phyloP scores from a whole-genome alignment of 2,329 filamentous ascomycete genomes.

The Chaetothyriales sp. region DNA sequence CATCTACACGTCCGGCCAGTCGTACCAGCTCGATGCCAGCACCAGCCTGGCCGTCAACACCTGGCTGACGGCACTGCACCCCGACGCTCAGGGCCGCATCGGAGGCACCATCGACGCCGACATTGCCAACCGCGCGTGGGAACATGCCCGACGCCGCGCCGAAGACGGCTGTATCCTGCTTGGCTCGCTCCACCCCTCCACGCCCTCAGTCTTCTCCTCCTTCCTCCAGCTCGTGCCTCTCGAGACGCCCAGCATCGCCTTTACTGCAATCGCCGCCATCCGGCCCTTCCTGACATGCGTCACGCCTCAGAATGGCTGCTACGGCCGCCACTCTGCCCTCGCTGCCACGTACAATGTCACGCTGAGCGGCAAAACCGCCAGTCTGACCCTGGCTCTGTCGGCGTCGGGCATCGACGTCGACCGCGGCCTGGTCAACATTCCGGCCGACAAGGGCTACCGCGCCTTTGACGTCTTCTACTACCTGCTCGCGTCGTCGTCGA shows the following conservation, averaged over 20 bases:
- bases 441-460: slow-evolving; percentile 65
- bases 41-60: slow-evolving; percentile 91
- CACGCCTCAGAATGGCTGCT: slow-evolving; percentile 78
- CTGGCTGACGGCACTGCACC: slow-evolving; percentile 70
- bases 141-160: slow-evolving; percentile 84
- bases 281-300: slow-evolving; percentile 77
- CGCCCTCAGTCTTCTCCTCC: slow-evolving; percentile 68
- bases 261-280: slow-evolving; percentile 66
- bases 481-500: slow-evolving; percentile 80
- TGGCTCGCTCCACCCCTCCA: slow-evolving; percentile 75
- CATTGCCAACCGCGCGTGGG: slow-evolving; percentile 75
- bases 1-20: slow-evolving; percentile 65
- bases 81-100: slow-evolving; percentile 52
- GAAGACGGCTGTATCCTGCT: slow-evolving; percentile 90
- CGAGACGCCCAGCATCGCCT: slow-evolving; percentile 59
- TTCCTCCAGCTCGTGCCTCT: slow-evolving; percentile 73
- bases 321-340: slow-evolving; percentile 65
- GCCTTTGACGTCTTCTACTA: slow-evolving; percentile 99
- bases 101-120: slow-evolving; percentile 71
- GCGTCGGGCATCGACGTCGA: slow-evolving; percentile 76
- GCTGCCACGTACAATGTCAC: slow-evolving; percentile 71
- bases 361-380: slow-evolving; percentile 63
- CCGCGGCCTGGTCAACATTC: slow-evolving; percentile 67
- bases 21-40: slow-evolving; percentile 78
- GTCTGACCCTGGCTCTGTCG: slow-evolving; percentile 63